Evolutionary conservation across 169 alveolate species (phyloP), one percentile per base, ranked within the genome.

Genomic region (Eimeria praecox): DNA sequence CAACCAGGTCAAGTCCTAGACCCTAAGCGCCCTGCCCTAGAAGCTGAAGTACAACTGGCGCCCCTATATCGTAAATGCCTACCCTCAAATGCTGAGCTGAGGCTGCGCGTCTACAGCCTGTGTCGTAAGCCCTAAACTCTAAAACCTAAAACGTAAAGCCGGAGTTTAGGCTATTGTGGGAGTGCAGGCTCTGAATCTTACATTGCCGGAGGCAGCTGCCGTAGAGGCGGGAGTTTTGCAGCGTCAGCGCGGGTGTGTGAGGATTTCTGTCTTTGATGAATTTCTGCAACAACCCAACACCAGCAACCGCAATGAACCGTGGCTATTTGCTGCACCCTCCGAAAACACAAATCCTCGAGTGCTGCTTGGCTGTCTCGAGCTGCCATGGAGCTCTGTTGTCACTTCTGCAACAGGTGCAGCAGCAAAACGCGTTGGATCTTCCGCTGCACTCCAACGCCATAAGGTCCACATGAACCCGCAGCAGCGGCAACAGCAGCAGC

Each of bases 1-100:
- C 46, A 78, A 91, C 69, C 95, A 91, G 91, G 95, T 91, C 38
- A n/a, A 69, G 30, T 44, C 80, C 88, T 78, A 40, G 42, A 35
- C 88, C 54, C 64, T 42, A 78, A 78, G 66, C 66, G 2, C 66
- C n/a, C 24, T 56, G 5, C 66, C 66, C 66, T 56, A 14, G n/a
- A 56, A 2, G 18, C 66, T 20, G 18, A 56, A 2, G n/a, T 16
- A 18, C 27, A 56, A 69, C 80, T 44, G n/a, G 12, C 12, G 22
- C 12, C 86, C 49, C 22, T 38, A 75, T 10, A 20, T 27, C 86
- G 30, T 40, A 30, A 33, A 38, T 27, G 24, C 86, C 49, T 27
- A 40, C 42, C 40, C 75, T 30, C 22, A 30, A 30, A 22, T 16
- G 75, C 75, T 49, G 56, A 49, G 56, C 56, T 49, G 56, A 49